Evolutionary conservation across 805 yeast genomes (phyloP).

Genomic region (Ogataea methanolica): DNA sequence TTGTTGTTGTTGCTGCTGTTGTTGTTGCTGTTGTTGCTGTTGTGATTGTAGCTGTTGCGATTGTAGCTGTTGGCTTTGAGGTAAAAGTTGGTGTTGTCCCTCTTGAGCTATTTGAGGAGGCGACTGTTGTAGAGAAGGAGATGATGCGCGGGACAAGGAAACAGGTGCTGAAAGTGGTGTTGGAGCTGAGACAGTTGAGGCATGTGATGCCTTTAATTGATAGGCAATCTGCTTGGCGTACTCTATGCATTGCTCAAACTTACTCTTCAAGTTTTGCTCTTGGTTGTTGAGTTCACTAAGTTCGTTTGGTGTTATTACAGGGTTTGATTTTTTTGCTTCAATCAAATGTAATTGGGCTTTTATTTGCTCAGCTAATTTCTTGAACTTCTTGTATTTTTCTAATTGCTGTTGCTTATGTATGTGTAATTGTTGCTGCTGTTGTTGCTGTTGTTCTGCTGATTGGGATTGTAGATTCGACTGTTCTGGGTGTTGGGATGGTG

Average conservation of each 20-base stretch:
- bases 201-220: slow-evolving; percentile 27
- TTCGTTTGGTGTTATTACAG: slow-evolving; percentile 41
- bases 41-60: not conserved
- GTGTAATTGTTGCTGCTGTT: slow-evolving; percentile 22
- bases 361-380: slow-evolving; percentile 43
- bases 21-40: slow-evolving; percentile 2
- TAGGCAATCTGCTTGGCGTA: slow-evolving; percentile 38
- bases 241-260: slow-evolving; percentile 44
- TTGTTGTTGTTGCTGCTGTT: not conserved
- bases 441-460: slow-evolving; percentile 1
- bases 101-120: slow-evolving; percentile 6
- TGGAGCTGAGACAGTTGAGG: not conserved
- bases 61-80: too few species aligned
- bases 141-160: too few species aligned
- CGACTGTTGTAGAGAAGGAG: not conserved
- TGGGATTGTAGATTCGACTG: slow-evolving; percentile 10
- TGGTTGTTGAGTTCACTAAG: slow-evolving; percentile 40
- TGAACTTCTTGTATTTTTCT: slow-evolving; percentile 38
- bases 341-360: slow-evolving; percentile 45
- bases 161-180: not conserved
- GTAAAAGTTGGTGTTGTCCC: slow-evolving; percentile 1
- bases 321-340: slow-evolving; percentile 42
- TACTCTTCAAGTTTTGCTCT: slow-evolving; percentile 41
- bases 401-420: slow-evolving; percentile 26
- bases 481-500: slow-evolving; percentile 3